Conservation (phyloP, 192 early-diverging fungal species). For the Chytriomyces sp. region DNA sequence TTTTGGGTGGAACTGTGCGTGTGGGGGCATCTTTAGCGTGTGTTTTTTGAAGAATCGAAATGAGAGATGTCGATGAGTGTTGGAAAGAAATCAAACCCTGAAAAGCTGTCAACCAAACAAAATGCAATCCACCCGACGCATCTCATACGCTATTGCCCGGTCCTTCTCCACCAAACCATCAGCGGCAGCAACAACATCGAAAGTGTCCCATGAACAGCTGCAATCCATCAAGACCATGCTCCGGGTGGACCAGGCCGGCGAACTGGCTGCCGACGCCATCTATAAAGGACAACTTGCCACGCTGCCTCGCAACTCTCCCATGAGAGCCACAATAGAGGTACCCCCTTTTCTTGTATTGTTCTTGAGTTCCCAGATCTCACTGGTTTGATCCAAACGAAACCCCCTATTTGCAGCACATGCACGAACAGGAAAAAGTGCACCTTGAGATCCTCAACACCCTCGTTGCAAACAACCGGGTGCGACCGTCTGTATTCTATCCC, state of each 20-base stretch:
- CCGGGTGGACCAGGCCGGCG: conserved; percentile 95
- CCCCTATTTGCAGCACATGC: conserved; percentile 75
- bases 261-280: conserved; percentile 93
- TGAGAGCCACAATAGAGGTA: conserved; percentile 74
- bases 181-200: too few species aligned
- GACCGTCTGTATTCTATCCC: conserved; percentile 84
- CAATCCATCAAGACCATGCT: conserved; percentile 64
- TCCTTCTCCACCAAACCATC: too few species aligned
- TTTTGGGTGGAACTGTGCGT: too few species aligned
- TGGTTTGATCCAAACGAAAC: neutral
- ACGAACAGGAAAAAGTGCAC: conserved; percentile 91
- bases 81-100: too few species aligned
- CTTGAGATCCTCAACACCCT: conserved; percentile 80
- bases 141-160: too few species aligned
- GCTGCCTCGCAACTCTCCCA: conserved; percentile 68
- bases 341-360: neutral
- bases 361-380: neutral
- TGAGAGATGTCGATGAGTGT: too few species aligned
- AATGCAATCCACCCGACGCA: too few species aligned
- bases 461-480: conserved; percentile 74
- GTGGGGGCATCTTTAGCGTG: too few species aligned
- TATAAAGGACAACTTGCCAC: conserved; percentile 94
- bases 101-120: too few species aligned
- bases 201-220: conserved; percentile 6
- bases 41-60: too few species aligned